These are phyloP conservation scores for Pulveroboletus ravenelii DNA, from an alignment of 768 basidiomycete genomes.

Conservation along the genomic window DNA sequence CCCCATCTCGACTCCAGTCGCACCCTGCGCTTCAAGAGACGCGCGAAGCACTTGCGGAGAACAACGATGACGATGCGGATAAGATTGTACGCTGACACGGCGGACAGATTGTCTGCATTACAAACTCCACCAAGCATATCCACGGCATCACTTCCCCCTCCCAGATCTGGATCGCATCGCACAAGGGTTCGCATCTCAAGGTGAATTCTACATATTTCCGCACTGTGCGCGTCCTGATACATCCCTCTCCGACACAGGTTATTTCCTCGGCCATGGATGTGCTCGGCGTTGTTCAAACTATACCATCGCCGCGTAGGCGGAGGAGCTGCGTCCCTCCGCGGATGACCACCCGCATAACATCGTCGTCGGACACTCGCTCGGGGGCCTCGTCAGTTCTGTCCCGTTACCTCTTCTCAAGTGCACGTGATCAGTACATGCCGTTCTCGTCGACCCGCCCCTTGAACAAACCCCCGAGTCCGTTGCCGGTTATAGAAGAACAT, in stretches of 20 bases:
- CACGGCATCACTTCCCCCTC: slow-evolving; percentile 17
- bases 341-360: slow-evolving; percentile 1
- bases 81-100: too few species aligned
- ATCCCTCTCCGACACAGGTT: slow-evolving; percentile 10
- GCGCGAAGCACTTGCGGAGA: too few species aligned
- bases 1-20: too few species aligned
- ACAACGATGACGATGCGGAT: too few species aligned
- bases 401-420: slow-evolving; percentile 14
- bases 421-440: slow-evolving; percentile 1
- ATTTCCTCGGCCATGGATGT: slow-evolving; percentile 19
- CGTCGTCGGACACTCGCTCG: slow-evolving; percentile 19
- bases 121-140: slow-evolving; percentile 14
- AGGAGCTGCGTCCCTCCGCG: slow-evolving; percentile 8
- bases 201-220: background rate
- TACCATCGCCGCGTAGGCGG: slow-evolving; percentile 8
- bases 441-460: slow-evolving; percentile 18
- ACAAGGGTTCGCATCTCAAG: background rate
- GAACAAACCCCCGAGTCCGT: background rate
- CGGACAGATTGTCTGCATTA: too few species aligned
- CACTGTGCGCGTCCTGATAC: background rate
- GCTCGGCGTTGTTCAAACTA: slow-evolving; percentile 7
- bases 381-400: slow-evolving; percentile 8
- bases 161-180: slow-evolving; percentile 14
- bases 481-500: background rate
- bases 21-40: too few species aligned